These are phyloP conservation scores for Poteriospumella lacustris DNA, from an alignment of 108 stramenopile genomes.

Conservation along the genomic window DNA sequence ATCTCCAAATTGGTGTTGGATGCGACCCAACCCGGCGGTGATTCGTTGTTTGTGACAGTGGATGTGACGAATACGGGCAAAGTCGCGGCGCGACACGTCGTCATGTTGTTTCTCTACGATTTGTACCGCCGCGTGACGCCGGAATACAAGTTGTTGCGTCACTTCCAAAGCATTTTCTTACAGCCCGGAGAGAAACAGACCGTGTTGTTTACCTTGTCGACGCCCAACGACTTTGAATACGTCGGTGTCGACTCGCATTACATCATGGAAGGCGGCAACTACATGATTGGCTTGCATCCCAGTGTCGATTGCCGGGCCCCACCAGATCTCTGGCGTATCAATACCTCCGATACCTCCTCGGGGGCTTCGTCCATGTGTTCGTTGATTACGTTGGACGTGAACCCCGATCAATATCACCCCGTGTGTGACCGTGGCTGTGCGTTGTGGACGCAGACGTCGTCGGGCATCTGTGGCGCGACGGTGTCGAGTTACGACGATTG, in stretches of 20 bases:
- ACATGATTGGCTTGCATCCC: constrained; percentile 33
- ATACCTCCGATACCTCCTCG: background rate
- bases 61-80: constrained; percentile 44
- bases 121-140: constrained; percentile 38
- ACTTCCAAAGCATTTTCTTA: constrained; percentile 39
- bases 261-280: constrained; percentile 35
- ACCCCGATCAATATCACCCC: background rate
- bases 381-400: background rate
- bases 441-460: background rate
- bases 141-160: constrained; percentile 41
- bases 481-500: background rate
- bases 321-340: no score
- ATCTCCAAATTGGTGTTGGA: constrained; percentile 11
- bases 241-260: constrained; percentile 33
- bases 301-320: constrained; percentile 34
- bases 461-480: background rate
- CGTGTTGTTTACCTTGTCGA: constrained; percentile 28
- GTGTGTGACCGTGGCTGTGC: background rate
- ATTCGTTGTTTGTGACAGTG: constrained; percentile 27
- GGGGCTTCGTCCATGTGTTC: background rate
- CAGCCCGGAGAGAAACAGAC: constrained; percentile 26
- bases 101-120: constrained; percentile 44
- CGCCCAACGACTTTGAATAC: constrained; percentile 34
- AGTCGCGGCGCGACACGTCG: constrained; percentile 31
- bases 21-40: constrained; percentile 18